A percentile compares a stretch with the other conserved stretches of the same genome.
phyloP scores from a whole-genome alignment of 75 land plant species.

The Pinus taeda region DNA sequence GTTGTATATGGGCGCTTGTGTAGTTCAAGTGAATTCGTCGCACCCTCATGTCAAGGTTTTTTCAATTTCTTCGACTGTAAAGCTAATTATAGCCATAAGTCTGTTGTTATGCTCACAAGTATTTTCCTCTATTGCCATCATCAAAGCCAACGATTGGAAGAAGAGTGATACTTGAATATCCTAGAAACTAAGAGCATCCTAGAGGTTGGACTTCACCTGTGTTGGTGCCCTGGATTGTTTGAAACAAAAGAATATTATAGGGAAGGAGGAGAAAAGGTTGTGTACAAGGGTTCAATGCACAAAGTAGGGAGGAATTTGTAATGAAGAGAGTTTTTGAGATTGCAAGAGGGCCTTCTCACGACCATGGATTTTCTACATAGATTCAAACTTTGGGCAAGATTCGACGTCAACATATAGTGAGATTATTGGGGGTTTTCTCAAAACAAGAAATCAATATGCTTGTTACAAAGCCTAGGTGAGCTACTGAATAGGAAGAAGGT shows the following conservation, averaged over 20 bases:
- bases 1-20: too few relatives aligned
- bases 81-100: slow-evolving; percentile 42
- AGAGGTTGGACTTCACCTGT: slow-evolving; percentile 70
- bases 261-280: slow-evolving; percentile 90
- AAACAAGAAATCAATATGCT: slow-evolving; percentile 42
- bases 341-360: slow-evolving; percentile 12
- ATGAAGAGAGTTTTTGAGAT: slow-evolving; percentile 69
- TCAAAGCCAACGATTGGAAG: too few relatives aligned
- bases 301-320: slow-evolving; percentile 67
- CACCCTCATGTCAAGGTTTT: too few relatives aligned
- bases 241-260: slow-evolving; percentile 36
- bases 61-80: background rate
- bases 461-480: slow-evolving; percentile 35
- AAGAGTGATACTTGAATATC: slow-evolving; percentile 9
- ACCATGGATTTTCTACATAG: slow-evolving; percentile 17
- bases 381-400: too few relatives aligned
- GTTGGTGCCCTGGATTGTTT: slow-evolving; percentile 69
- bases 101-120: slow-evolving; percentile 46
- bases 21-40: too few relatives aligned
- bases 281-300: slow-evolving; percentile 79
- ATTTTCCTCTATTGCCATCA: background rate
- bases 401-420: too few relatives aligned
- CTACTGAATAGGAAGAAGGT: slow-evolving; percentile 40
- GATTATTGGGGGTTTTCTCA: too few relatives aligned
- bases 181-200: slow-evolving; percentile 89